Percentiles rank a stretch among this genome's conserved stretches.
phyloP scores from a whole-genome alignment of 148 eudicot species.

The Fagopyrum tataricum region DNA sequence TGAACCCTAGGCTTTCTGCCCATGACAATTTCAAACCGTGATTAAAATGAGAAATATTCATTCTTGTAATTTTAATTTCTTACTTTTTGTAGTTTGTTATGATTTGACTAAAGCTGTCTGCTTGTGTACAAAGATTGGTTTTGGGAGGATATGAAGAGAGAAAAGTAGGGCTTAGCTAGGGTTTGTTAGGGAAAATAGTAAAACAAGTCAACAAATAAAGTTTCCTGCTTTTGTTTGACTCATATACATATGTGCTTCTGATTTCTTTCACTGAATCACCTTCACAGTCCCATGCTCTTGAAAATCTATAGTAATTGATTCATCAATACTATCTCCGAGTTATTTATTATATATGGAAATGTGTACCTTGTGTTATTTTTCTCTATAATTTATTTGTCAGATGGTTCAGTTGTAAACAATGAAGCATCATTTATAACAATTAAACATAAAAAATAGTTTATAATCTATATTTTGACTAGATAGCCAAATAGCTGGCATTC shows the following conservation, averaged over 20 bases:
- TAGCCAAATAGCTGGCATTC: neutral
- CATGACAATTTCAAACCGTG: neutral
- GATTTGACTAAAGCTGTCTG: neutral
- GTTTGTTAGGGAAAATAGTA: conserved; percentile 4
- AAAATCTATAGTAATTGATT: neutral
- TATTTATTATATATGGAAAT: neutral
- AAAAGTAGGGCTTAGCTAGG: conserved; percentile 4
- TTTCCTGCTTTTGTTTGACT: conserved; percentile 3
- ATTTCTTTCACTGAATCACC: neutral
- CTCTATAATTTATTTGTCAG: neutral
- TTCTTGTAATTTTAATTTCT: neutral
- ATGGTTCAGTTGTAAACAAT: conserved; percentile 7
- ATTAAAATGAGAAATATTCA: neutral
- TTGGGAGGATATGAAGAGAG: neutral
- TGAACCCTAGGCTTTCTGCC: neutral
- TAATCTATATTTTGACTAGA: conserved; percentile 8
- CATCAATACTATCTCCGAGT: neutral
- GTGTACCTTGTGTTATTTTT: neutral
- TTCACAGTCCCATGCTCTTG: conserved; percentile 2
- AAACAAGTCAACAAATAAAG: conserved; percentile 10
- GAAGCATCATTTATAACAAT: neutral
- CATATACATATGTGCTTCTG: neutral
- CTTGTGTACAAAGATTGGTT: neutral
- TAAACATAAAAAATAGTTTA: neutral
- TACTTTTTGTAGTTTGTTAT: neutral